A percentile compares a stretch with the other conserved stretches of the same genome.
Conservation (phyloP, 1,284 basidiomycete species). For the Wolfiporia cocos region DNA sequence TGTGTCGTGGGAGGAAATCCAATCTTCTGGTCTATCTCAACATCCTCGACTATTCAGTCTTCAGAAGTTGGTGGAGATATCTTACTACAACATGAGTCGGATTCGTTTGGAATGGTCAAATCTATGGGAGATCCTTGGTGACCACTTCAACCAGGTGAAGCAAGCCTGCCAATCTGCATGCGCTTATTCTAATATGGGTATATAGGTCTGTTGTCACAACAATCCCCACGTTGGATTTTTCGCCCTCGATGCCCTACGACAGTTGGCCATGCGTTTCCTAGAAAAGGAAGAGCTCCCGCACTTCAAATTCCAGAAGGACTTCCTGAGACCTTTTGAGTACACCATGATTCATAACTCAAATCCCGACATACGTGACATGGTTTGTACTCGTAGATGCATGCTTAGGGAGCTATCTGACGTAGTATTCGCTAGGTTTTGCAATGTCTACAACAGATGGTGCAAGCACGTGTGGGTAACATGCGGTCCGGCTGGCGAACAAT, state of each 20-base stretch:
- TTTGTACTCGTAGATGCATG: conserved; percentile 27
- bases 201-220: conserved; percentile 93
- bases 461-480: conserved; percentile 91
- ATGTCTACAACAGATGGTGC: conserved; percentile 99
- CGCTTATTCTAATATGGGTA: conserved; percentile 6
- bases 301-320: conserved; percentile 99
- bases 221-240: conserved; percentile 98
- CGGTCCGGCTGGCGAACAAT: conserved; percentile 99
- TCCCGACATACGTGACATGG: conserved; percentile 96
- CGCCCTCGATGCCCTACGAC: conserved; percentile 95
- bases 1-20: conserved; percentile 99
- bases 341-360: conserved; percentile 97
- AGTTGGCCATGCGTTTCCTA: conserved; percentile 97
- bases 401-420: background rate
- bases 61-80: conserved; percentile 98
- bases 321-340: conserved; percentile 96
- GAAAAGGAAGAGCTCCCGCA: conserved; percentile 98
- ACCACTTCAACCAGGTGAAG: conserved; percentile 96
- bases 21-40: conserved; percentile 90
- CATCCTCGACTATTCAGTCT: conserved; percentile 95
- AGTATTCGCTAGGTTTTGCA: conserved; percentile 68
- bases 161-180: background rate
- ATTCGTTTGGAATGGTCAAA: conserved; percentile 99
- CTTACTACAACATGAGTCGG: conserved; percentile 99
- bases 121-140: conserved; percentile 96